phyloP scores from a whole-genome alignment of 2,329 filamentous ascomycete species.

The Ophiostoma sp. region DNA sequence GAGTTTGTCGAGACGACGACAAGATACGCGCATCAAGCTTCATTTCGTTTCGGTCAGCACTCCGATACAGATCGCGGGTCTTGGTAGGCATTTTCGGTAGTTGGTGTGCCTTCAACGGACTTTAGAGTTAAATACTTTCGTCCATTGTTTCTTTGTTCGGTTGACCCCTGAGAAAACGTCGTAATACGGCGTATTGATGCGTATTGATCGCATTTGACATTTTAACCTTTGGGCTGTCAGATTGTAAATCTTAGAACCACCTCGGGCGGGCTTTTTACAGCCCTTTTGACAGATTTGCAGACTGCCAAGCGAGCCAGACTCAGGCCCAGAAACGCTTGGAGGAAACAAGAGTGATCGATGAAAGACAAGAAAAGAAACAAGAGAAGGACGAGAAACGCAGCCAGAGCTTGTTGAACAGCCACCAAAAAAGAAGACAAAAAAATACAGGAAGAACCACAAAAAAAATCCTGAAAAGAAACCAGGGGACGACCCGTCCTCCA shows the following conservation, averaged over 20 bases:
- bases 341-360: neutral
- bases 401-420: too few species aligned
- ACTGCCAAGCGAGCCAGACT: neutral
- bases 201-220: neutral
- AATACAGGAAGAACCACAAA: too few species aligned
- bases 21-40: neutral
- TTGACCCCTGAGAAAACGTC: neutral
- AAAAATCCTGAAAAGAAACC: neutral
- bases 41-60: neutral
- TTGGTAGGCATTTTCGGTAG: neutral
- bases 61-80: neutral
- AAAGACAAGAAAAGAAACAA: neutral
- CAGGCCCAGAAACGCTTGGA: neutral
- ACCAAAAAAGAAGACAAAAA: too few species aligned
- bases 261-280: neutral
- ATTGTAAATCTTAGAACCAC: neutral
- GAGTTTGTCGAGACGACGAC: neutral
- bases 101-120: neutral
- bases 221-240: neutral
- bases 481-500: neutral
- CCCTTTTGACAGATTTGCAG: neutral
- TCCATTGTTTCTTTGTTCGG: neutral
- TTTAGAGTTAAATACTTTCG: neutral
- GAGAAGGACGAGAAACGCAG: too few species aligned
- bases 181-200: slow-evolving; percentile 3